Evolutionary conservation across 2,329 filamentous ascomycete genomes (phyloP).

Genomic region (Setomelanomma holmii): DNA sequence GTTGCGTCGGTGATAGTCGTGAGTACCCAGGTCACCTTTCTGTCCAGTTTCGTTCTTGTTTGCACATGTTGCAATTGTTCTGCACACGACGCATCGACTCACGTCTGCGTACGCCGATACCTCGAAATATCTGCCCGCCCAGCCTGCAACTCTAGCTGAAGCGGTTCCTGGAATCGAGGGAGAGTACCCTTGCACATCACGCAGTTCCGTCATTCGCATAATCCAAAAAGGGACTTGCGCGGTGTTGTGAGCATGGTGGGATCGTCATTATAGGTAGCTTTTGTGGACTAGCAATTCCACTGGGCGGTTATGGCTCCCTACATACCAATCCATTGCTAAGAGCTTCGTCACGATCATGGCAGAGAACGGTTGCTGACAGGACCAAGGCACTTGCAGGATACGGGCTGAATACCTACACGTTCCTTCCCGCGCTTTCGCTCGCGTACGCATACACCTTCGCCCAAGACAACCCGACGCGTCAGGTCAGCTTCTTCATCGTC

Average conservation of each 20-base stretch:
- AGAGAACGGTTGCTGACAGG: constrained; percentile 37
- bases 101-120: constrained; percentile 46
- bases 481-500: constrained; percentile 81
- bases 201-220: constrained; percentile 60
- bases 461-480: constrained; percentile 81
- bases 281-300: constrained; percentile 61
- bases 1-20: constrained; percentile 76
- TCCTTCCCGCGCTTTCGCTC: constrained; percentile 70
- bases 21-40: constrained; percentile 59
- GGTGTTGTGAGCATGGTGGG: constrained; percentile 61
- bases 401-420: constrained; percentile 60
- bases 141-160: constrained; percentile 57
- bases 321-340: constrained; percentile 51
- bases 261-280: constrained; percentile 60
- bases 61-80: not conserved
- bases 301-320: constrained; percentile 71
- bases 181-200: constrained; percentile 60
- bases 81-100: constrained; percentile 14
- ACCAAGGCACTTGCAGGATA: constrained; percentile 61
- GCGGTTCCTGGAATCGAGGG: constrained; percentile 64
- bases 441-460: constrained; percentile 84
- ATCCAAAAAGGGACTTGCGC: constrained; percentile 50
- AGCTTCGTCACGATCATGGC: constrained; percentile 7
- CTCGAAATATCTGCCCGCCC: constrained; percentile 67
- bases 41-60: not conserved